Percentiles rank a stretch among this genome's conserved stretches.
These are phyloP conservation scores for Penicillium thymicola DNA, from an alignment of 2,329 filamentous ascomycete genomes.

Conservation along the genomic window DNA sequence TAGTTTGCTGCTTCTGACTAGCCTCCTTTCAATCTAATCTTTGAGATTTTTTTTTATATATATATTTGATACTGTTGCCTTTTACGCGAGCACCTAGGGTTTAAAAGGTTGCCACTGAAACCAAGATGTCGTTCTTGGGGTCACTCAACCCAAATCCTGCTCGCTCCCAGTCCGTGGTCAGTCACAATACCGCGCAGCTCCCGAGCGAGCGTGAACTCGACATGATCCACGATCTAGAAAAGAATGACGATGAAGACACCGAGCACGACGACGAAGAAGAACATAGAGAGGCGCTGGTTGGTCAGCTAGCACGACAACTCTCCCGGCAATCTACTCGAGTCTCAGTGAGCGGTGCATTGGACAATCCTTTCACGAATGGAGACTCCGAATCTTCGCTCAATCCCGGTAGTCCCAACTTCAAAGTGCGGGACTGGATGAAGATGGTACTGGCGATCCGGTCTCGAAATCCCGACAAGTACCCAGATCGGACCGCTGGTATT, in stretches of 20 bases:
- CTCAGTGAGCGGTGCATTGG: conserved; percentile 11
- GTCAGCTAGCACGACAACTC: conserved; percentile 8
- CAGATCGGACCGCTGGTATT: conserved; percentile 52
- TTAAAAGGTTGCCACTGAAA: neutral
- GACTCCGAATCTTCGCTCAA: conserved; percentile 21
- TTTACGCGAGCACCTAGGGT: too few species aligned
- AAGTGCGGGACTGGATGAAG: conserved; percentile 21
- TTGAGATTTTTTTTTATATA: neutral
- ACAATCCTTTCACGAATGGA: conserved; percentile 18
- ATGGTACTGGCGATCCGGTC: conserved; percentile 20
- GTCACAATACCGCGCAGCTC: neutral
- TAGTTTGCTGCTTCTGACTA: neutral
- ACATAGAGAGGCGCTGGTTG: neutral
- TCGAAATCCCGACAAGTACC: conserved; percentile 16
- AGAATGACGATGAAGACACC: neutral
- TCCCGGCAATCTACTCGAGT: conserved; percentile 22
- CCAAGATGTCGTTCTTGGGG: neutral
- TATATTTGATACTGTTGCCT: neutral
- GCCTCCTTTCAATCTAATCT: neutral
- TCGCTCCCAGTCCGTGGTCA: neutral
- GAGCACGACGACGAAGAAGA: neutral
- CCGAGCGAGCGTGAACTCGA: neutral
- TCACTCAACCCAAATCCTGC: neutral
- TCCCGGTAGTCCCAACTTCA: conserved; percentile 22
- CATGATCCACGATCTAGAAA: neutral